Conservation (phyloP, 352 stramenopile species). For the Lagenidium giganteum region DNA sequence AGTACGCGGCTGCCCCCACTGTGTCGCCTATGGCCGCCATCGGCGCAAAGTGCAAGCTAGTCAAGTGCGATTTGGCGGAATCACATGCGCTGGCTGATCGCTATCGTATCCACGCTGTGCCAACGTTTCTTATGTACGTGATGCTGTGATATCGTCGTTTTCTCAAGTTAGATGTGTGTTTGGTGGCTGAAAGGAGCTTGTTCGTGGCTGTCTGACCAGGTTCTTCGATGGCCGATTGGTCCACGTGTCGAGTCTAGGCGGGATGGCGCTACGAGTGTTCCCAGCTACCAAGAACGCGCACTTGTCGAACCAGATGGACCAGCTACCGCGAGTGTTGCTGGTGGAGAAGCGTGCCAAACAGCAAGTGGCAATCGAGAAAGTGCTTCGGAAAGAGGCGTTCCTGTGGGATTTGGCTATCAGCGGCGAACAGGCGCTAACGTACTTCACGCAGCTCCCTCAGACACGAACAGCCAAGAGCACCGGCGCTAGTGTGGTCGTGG, state of each 20-base stretch:
- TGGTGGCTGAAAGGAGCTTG: no score
- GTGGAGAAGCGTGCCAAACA: slow-evolving; percentile 50
- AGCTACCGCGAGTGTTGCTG: slow-evolving; percentile 56
- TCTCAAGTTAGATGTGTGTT: background rate
- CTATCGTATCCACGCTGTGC: slow-evolving; percentile 62
- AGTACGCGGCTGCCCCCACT: slow-evolving; percentile 1
- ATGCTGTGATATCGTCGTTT: background rate
- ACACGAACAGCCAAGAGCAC: no score
- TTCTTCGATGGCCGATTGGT: slow-evolving; percentile 65
- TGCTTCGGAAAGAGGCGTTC: slow-evolving; percentile 56
- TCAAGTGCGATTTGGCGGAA: slow-evolving; percentile 75
- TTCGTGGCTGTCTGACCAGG: no score
- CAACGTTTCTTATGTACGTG: slow-evolving; percentile 70
- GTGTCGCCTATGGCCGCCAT: slow-evolving; percentile 1
- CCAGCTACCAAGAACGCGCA: slow-evolving; percentile 56
- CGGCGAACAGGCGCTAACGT: slow-evolving; percentile 46
- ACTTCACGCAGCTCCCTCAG: slow-evolving; percentile 33
- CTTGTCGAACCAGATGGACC: slow-evolving; percentile 46
- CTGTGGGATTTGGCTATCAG: slow-evolving; percentile 62
- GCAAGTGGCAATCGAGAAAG: slow-evolving; percentile 51
- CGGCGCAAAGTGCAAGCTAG: slow-evolving; percentile 39
- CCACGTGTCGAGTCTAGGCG: slow-evolving; percentile 56
- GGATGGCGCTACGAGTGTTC: slow-evolving; percentile 35
- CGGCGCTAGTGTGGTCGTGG: no score
- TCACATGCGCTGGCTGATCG: slow-evolving; percentile 45